Evolutionary conservation across 2,329 filamentous ascomycete genomes (phyloP).

Genomic region (Neopestalotiopsis clavispora): DNA sequence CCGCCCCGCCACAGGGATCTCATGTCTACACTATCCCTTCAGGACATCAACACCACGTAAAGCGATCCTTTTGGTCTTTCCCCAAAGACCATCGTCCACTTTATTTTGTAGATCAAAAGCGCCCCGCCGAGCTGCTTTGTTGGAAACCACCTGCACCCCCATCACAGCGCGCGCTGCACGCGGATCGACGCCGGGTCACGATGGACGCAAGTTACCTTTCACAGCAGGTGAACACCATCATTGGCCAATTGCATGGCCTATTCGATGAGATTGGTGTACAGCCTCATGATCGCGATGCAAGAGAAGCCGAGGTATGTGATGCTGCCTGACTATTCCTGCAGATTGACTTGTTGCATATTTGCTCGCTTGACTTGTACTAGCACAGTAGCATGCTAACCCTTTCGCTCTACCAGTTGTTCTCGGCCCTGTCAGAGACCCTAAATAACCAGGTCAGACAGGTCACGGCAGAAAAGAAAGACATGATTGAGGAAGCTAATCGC

Average conservation of each 20-base stretch:
- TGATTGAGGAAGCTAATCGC: conserved; percentile 87
- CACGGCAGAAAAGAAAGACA: conserved; percentile 83
- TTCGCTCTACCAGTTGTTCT: conserved; percentile 71
- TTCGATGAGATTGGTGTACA: conserved; percentile 99
- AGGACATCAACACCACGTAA: background rate
- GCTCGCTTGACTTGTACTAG: conserved; percentile 20
- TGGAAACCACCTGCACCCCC: background rate
- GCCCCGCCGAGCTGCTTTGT: background rate
- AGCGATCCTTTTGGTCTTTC: background rate
- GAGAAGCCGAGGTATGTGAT: conserved; percentile 81
- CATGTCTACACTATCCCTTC: background rate
- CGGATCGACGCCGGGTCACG: background rate
- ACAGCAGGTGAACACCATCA: conserved; percentile 93
- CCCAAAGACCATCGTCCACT: background rate
- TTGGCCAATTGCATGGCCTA: conserved; percentile 88
- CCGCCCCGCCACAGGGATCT: background rate
- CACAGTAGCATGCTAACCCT: conserved; percentile 10
- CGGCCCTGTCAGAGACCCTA: conserved; percentile 87
- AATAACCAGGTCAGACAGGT: conserved; percentile 88
- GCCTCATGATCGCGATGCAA: conserved; percentile 84
- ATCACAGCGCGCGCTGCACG: conserved; percentile 5
- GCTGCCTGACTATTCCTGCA: conserved; percentile 5
- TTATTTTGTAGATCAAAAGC: background rate
- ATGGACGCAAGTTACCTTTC: conserved; percentile 95
- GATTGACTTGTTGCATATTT: conserved; percentile 2